Evolutionary conservation across 2,329 filamentous ascomycete species (phyloP).

Genomic region (Aspergillus fijiensis): DNA sequence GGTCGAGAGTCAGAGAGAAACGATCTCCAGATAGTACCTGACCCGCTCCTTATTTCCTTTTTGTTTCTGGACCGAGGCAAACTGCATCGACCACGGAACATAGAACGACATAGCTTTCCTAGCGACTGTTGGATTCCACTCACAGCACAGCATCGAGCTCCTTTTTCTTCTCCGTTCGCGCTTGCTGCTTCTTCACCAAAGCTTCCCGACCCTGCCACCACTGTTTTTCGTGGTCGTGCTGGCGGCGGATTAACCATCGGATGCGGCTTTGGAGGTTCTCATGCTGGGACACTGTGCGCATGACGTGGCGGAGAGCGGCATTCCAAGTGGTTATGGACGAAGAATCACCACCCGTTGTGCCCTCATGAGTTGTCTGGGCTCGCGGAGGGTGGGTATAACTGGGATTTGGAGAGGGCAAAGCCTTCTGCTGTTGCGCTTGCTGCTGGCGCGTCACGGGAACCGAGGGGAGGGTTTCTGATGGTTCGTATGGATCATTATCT

Average conservation of each 20-base stretch:
- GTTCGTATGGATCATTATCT: constrained; percentile 3
- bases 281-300: constrained; percentile 49
- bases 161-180: constrained; percentile 53
- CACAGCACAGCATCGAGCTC: constrained; percentile 57
- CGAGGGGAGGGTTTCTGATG: not conserved
- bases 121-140: constrained; percentile 21
- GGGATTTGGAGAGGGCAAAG: not conserved
- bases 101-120: too few species aligned
- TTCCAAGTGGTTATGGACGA: constrained; percentile 54
- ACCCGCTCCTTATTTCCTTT: too few species aligned
- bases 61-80: not conserved
- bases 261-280: constrained; percentile 48
- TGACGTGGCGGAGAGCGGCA: constrained; percentile 52
- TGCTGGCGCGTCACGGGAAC: not conserved
- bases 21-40: not conserved
- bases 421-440: not conserved
- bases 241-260: constrained; percentile 60
- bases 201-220: constrained; percentile 58
- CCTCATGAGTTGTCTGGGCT: not conserved
- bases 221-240: constrained; percentile 62
- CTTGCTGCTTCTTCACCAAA: constrained; percentile 53
- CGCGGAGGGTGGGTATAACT: constrained; percentile 3
- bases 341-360: constrained; percentile 37
- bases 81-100: not conserved
- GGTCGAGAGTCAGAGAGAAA: not conserved